phyloP scores from a whole-genome alignment of 2,329 filamentous ascomycete genomes.

The Parastagonospora nodorum region DNA sequence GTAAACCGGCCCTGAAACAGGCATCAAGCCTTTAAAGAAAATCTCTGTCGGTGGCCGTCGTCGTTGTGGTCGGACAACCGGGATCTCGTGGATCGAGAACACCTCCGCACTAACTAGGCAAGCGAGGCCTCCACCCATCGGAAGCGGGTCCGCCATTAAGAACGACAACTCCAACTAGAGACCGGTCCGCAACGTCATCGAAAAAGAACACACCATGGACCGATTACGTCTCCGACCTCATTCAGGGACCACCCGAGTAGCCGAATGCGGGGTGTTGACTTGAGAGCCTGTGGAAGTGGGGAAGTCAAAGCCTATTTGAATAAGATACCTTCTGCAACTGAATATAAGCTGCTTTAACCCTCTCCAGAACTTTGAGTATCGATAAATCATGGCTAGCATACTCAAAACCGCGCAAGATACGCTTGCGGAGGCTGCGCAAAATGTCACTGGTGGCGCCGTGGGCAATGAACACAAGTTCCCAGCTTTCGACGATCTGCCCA shows the following conservation, averaged over 20 bases:
- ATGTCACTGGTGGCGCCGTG: constrained; percentile 7
- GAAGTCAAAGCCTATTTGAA: too few relatives aligned
- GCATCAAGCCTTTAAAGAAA: too few relatives aligned
- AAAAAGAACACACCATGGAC: background rate
- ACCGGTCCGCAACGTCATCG: background rate
- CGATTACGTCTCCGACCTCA: background rate
- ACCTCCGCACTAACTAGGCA: background rate
- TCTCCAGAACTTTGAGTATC: background rate
- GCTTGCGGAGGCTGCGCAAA: constrained; percentile 16
- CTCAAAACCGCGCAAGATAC: constrained; percentile 17
- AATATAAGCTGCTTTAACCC: background rate
- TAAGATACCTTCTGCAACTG: too few relatives aligned
- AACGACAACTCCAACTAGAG: background rate
- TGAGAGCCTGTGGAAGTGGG: too few relatives aligned
- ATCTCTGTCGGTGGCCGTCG: too few relatives aligned
- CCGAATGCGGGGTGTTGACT: too few relatives aligned
- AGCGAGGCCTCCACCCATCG: background rate
- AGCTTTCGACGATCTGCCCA: constrained; percentile 40
- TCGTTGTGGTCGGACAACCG: background rate
- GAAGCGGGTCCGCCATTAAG: constrained; percentile 1
- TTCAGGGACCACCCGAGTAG: too few relatives aligned
- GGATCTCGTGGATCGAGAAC: background rate
- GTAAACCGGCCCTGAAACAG: too few relatives aligned
- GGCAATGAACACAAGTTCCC: constrained; percentile 30
- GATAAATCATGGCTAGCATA: constrained; percentile 8